Conservation (phyloP, 768 basidiomycete species). For the Pisolithus tinctorius region DNA sequence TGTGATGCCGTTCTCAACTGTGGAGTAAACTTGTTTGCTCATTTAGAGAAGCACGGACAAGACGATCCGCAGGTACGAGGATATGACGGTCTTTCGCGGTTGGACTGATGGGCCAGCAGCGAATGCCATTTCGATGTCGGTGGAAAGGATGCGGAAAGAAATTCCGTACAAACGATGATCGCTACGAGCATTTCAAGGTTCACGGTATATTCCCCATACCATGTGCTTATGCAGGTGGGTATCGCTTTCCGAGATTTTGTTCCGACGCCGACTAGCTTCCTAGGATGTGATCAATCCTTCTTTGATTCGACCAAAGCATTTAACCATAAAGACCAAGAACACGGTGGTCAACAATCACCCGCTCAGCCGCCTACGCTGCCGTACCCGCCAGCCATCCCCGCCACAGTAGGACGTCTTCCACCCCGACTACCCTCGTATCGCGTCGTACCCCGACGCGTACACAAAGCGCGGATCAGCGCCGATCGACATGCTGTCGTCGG, state of each 20-base stretch:
- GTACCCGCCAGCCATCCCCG: slow-evolving; percentile 23
- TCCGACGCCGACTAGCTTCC: slow-evolving; percentile 4
- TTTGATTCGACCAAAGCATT: slow-evolving; percentile 39
- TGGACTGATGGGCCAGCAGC: slow-evolving; percentile 7
- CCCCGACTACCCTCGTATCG: slow-evolving; percentile 44
- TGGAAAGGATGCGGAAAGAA: slow-evolving; percentile 53
- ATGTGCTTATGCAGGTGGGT: slow-evolving; percentile 37
- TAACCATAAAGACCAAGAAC: slow-evolving; percentile 42
- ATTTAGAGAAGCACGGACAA: slow-evolving; percentile 39
- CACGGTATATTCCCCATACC: slow-evolving; percentile 35
- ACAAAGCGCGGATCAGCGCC: slow-evolving; percentile 39
- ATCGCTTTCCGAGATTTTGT: neutral
- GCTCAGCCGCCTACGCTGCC: slow-evolving; percentile 29
- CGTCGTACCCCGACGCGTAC: slow-evolving; percentile 37
- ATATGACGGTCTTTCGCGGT: slow-evolving; percentile 1
- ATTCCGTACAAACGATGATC: slow-evolving; percentile 29
- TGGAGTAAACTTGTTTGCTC: slow-evolving; percentile 39
- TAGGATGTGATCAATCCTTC: slow-evolving; percentile 51
- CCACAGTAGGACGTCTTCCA: slow-evolving; percentile 34
- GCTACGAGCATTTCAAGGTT: slow-evolving; percentile 44
- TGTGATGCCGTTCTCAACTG: slow-evolving; percentile 55
- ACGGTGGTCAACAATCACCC: slow-evolving; percentile 7
- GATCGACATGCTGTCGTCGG: slow-evolving; percentile 46
- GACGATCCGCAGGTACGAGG: slow-evolving; percentile 21
- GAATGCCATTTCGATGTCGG: slow-evolving; percentile 40